Conservation (phyloP, 2,329 filamentous ascomycete species). For the Myriangium duriaei region DNA sequence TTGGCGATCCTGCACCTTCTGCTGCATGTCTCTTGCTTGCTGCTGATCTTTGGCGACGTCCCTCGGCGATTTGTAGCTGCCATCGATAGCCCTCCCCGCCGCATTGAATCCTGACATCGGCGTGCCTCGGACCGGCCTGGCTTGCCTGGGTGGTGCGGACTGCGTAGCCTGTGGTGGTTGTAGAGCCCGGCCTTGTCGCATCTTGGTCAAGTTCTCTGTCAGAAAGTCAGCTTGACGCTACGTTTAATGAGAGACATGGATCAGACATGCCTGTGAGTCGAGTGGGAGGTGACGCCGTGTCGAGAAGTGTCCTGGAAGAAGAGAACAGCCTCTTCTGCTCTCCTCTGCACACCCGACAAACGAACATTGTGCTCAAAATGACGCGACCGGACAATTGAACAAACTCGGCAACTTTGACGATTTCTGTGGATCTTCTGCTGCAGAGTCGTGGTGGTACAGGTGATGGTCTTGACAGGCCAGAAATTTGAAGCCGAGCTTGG, state of each 20-base stretch:
- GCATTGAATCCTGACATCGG: not conserved
- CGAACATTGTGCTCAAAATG: slow-evolving; percentile 7
- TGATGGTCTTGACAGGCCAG: too few species aligned
- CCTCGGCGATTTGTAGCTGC: not conserved
- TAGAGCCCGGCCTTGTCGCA: not conserved
- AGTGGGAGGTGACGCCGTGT: not conserved
- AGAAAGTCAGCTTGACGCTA: not conserved
- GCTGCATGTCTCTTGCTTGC: not conserved
- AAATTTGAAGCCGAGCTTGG: not conserved
- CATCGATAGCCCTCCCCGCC: not conserved
- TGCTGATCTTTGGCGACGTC: not conserved
- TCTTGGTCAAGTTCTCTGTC: not conserved
- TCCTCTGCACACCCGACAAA: slow-evolving; percentile 13
- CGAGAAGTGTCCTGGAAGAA: not conserved
- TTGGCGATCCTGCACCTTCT: slow-evolving; percentile 13
- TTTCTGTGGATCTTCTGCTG: too few species aligned
- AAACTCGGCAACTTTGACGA: too few species aligned
- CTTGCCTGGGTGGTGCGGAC: too few species aligned
- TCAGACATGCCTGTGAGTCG: not conserved
- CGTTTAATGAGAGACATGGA: not conserved
- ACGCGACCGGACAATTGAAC: too few species aligned
- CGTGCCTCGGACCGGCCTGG: too few species aligned
- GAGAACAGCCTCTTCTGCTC: slow-evolving; percentile 4
- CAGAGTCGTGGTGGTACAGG: too few species aligned
- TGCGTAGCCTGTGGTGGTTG: slow-evolving; percentile 2